Conservation (phyloP, 768 basidiomycete species). For the Suillus plorans region DNA sequence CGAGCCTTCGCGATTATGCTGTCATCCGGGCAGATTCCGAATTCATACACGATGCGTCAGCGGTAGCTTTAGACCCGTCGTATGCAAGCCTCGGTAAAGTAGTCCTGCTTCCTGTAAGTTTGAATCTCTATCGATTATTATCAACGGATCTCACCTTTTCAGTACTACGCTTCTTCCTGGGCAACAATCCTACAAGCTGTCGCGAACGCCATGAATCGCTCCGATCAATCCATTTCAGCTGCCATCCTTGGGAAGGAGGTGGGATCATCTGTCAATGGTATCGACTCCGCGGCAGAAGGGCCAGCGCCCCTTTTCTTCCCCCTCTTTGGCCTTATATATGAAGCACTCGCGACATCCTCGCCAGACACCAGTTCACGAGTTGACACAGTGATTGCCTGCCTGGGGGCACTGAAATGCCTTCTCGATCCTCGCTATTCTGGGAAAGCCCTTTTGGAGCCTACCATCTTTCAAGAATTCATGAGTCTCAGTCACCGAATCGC, state of each 20-base stretch:
- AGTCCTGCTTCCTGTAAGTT: conserved; percentile 82
- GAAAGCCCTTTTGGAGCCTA: conserved; percentile 73
- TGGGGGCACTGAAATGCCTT: conserved; percentile 79
- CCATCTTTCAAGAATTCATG: conserved; percentile 87
- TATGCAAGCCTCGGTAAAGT: conserved; percentile 90
- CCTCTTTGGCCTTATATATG: conserved; percentile 92
- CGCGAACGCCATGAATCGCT: conserved; percentile 70
- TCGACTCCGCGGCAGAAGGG: conserved; percentile 41
- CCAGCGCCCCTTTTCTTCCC: conserved; percentile 85
- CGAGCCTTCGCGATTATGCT: conserved; percentile 88
- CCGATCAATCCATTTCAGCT: conserved; percentile 65
- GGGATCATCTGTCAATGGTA: conserved; percentile 21
- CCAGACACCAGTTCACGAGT: conserved; percentile 52
- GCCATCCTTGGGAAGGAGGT: conserved; percentile 74
- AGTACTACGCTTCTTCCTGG: conserved; percentile 92
- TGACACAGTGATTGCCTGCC: conserved; percentile 54
- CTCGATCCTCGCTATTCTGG: conserved; percentile 81
- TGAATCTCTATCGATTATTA: neutral
- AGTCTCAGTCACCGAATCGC: conserved; percentile 87
- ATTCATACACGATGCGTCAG: conserved; percentile 71
- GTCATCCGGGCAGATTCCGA: conserved; percentile 89
- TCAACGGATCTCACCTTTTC: conserved; percentile 8
- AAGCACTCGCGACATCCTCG: conserved; percentile 71
- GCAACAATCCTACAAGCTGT: conserved; percentile 82
- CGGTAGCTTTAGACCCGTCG: conserved; percentile 74